Evolutionary conservation across 1,284 basidiomycete genomes (phyloP).

Genomic region (Pseudozyma hubeiensis): DNA sequence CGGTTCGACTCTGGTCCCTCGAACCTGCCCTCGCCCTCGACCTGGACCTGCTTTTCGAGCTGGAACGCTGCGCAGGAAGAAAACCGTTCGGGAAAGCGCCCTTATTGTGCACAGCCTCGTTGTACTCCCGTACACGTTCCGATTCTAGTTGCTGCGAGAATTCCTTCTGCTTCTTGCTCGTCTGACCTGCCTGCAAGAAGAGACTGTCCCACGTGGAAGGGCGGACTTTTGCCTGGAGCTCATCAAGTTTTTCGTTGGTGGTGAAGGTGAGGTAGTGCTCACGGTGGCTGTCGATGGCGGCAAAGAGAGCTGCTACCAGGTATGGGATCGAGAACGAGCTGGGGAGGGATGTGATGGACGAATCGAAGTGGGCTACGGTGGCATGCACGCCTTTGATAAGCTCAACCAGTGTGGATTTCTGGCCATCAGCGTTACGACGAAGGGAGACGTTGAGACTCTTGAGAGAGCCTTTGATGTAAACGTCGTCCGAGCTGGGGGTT

Average conservation of each 20-base stretch:
- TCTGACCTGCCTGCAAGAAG: constrained; percentile 46
- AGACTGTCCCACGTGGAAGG: constrained; percentile 47
- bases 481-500: constrained; percentile 16
- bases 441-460: constrained; percentile 36
- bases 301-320: constrained; percentile 37
- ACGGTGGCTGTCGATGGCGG: constrained; percentile 46
- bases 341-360: constrained; percentile 20
- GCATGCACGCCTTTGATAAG: constrained; percentile 41
- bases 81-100: constrained; percentile 37
- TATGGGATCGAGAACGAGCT: constrained; percentile 20
- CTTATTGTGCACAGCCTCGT: constrained; percentile 42
- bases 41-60: constrained; percentile 7
- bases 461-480: constrained; percentile 48
- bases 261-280: constrained; percentile 71
- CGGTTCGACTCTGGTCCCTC: constrained; percentile 18
- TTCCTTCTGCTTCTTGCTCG: constrained; percentile 46
- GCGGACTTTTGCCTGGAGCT: constrained; percentile 70
- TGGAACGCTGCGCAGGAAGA: constrained; percentile 28
- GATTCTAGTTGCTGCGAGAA: constrained; percentile 44
- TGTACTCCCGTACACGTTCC: constrained; percentile 35
- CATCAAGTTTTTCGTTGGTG: constrained; percentile 80
- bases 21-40: constrained; percentile 15
- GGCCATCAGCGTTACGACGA: constrained; percentile 27
- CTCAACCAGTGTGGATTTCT: constrained; percentile 37
- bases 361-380: constrained; percentile 40